These are phyloP conservation scores for Penicillium nordicum DNA, from an alignment of 2,329 filamentous ascomycete species.

Conservation along the genomic window DNA sequence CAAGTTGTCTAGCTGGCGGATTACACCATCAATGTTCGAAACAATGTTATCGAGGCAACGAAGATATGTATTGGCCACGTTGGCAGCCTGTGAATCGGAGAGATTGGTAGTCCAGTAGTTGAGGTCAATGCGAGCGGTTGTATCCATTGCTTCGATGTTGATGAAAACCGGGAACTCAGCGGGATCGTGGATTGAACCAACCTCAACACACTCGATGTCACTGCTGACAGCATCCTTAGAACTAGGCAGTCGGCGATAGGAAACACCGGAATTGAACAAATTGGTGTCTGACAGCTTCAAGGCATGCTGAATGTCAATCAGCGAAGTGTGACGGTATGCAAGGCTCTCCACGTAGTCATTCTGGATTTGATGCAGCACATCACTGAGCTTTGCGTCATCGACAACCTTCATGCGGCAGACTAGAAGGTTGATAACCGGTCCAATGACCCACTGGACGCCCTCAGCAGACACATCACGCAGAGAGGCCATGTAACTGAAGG, in stretches of 20 bases:
- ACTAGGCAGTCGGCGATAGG: constrained; percentile 44
- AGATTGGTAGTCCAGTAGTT: constrained; percentile 44
- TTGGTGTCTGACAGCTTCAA: constrained; percentile 37
- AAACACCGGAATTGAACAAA: constrained; percentile 50
- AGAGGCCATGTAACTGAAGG: constrained; percentile 46
- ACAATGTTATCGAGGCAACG: constrained; percentile 40
- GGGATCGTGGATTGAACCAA: constrained; percentile 44
- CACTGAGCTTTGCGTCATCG: constrained; percentile 31
- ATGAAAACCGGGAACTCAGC: constrained; percentile 49
- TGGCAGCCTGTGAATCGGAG: constrained; percentile 38
- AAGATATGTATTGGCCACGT: constrained; percentile 39
- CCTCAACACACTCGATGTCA: constrained; percentile 39
- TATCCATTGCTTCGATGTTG: constrained; percentile 49
- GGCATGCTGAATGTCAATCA: constrained; percentile 49
- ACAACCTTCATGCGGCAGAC: constrained; percentile 44
- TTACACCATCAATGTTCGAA: constrained; percentile 30
- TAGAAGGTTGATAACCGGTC: constrained; percentile 48
- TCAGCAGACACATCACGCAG: constrained; percentile 42
- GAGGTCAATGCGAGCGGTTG: constrained; percentile 35
- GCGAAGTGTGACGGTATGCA: constrained; percentile 43
- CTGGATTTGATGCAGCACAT: constrained; percentile 43
- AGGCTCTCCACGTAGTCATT: constrained; percentile 48
- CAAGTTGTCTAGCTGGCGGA: constrained; percentile 38
- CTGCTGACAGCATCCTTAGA: constrained; percentile 23
- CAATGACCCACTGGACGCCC: constrained; percentile 43